These are phyloP conservation scores for Bacidia rubella DNA, from an alignment of 495 filamentous ascomycete genomes.

Conservation along the genomic window DNA sequence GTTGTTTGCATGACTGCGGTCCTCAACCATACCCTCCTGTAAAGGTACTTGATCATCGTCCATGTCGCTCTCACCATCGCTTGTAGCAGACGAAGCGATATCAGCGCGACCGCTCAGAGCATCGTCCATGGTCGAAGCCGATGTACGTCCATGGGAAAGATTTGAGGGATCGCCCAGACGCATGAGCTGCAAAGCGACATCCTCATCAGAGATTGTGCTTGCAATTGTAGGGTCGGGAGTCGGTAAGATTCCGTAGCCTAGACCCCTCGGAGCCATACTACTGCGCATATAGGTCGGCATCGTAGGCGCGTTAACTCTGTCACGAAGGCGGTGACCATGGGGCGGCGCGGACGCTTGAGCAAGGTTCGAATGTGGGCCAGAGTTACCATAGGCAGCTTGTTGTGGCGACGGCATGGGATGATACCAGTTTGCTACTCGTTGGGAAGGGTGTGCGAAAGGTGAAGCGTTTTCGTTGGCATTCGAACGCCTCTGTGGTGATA, in stretches of 20 bases:
- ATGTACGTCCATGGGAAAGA: constrained; percentile 77
- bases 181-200: constrained; percentile 93
- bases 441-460: constrained; percentile 55
- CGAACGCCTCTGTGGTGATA: constrained; percentile 76
- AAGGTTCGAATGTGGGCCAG: constrained; percentile 32
- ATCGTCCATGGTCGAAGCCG: constrained; percentile 87
- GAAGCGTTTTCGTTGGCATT: constrained; percentile 46
- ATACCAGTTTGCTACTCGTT: constrained; percentile 59
- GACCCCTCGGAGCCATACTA: constrained; percentile 28
- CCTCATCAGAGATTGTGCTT: constrained; percentile 93
- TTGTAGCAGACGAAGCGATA: constrained; percentile 67
- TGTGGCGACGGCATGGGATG: constrained; percentile 68
- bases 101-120: constrained; percentile 80
- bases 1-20: constrained; percentile 24
- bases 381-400: constrained; percentile 45
- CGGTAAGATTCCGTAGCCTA: constrained; percentile 52
- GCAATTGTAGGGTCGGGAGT: constrained; percentile 91
- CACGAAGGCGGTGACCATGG: constrained; percentile 52
- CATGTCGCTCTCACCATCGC: constrained; percentile 68
- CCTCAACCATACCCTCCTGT: constrained; percentile 34
- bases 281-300: constrained; percentile 22
- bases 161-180: constrained; percentile 84
- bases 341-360: constrained; percentile 42
- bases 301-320: constrained; percentile 29
- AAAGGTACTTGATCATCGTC: constrained; percentile 39